Evolutionary conservation across 2,329 filamentous ascomycete species (phyloP).

Genomic region (Paecilomyces dactylethromorphus): DNA sequence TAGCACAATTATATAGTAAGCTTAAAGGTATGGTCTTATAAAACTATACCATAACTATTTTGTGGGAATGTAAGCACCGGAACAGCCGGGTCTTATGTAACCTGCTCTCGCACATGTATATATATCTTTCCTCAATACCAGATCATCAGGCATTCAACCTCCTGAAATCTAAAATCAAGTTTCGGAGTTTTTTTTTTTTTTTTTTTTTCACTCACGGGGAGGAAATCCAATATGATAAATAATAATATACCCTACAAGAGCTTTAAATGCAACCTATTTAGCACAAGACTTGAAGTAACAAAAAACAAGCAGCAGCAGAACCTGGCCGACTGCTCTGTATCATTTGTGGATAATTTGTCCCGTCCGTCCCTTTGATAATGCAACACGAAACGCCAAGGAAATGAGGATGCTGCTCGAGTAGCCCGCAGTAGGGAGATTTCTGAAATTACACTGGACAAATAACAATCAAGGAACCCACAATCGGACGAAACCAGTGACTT

Average conservation of each 20-base stretch:
- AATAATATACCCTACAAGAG: not conserved
- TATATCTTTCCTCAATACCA: too few species aligned
- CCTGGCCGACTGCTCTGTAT: not conserved
- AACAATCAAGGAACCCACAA: conserved; percentile 68
- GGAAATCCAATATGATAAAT: not conserved
- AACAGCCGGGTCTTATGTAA: too few species aligned
- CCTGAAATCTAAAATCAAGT: too few species aligned
- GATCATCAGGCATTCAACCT: too few species aligned
- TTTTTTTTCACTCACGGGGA: not conserved
- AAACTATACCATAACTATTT: too few species aligned
- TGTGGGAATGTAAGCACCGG: too few species aligned
- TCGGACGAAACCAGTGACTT: conserved; percentile 82
- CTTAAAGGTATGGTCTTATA: too few species aligned
- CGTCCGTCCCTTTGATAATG: not conserved
- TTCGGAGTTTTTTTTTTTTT: too few species aligned
- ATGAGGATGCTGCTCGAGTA: not conserved
- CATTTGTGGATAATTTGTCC: not conserved
- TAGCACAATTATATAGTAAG: not conserved
- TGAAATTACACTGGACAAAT: not conserved
- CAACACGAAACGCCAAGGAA: not conserved
- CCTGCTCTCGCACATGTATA: too few species aligned
- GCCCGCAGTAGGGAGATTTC: not conserved
- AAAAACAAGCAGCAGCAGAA: not conserved
- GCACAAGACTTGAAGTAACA: not conserved
- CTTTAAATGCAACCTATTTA: not conserved